Base-by-base conservation (phyloP, 1,284 basidiomycete species). In the Tilletia caries region DNA sequence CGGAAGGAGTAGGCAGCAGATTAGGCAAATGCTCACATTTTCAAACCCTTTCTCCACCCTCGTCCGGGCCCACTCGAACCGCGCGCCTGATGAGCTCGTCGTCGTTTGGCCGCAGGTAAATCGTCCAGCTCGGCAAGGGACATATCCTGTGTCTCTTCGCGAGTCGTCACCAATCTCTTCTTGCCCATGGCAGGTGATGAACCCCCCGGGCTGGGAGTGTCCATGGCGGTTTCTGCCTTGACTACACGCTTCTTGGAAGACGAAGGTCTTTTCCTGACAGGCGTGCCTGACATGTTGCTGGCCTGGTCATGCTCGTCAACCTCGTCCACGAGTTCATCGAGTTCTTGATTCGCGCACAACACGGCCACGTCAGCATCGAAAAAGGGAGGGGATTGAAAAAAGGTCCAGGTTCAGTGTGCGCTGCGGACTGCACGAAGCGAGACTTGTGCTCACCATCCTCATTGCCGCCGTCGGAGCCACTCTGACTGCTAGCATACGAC, bases 1-100 rank as follows among this genome's bases (percentile, higher is more conserved):
- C n/a, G n/a, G 13, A n/a, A 29, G 20, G 27, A 20, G n/a, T 18
- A 23, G 44, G 18, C 29, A 52, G 23, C 10, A 18, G 33, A 27
- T 8, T 12, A 18, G 44, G 44, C 4, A 12, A 3, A 6, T 12
- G 67, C 69, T 70, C 69, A 70, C 68, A 80, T 81, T 13, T 76
- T 79, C n/a, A 82, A 68, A 6, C 80, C 80, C 50, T 80, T 81
- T 27, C 80, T 74, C 80, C 80, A 82, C 0, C 79, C 79, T 48
- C 79, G 68, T 6, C 80, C 80, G 1, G 80, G 80, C 15, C 80
- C 80, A n/a, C 78, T 73, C 0, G 80, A 79, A 27, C 80, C 80
- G 41, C 79, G 67, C 1, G 79, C 78, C 64, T 82, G 81, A 64
- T 76, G 76, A 2, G 75, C 75, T 70, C 80, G 79, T 15, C 80